Evolutionary conservation across 495 filamentous ascomycete genomes (phyloP).

Genomic region (Neurospora tetraspora): DNA sequence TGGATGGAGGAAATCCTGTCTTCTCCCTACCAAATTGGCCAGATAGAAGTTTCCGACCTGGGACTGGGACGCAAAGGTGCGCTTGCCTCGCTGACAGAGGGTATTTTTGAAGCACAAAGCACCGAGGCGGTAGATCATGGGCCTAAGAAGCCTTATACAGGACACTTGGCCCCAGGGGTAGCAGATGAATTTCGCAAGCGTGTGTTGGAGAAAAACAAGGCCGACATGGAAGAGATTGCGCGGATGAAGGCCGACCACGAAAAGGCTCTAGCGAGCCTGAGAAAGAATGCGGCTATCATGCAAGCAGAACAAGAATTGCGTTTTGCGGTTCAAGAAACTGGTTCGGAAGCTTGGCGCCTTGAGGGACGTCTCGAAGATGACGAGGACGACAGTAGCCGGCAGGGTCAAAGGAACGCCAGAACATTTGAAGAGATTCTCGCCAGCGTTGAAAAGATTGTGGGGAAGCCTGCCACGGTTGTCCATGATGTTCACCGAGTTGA

Average conservation of each 20-base stretch:
- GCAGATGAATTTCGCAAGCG: slow-evolving; percentile 70
- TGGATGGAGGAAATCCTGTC: slow-evolving; percentile 98
- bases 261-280: slow-evolving; percentile 61
- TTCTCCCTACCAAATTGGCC: slow-evolving; percentile 69
- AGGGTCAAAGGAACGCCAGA: slow-evolving; percentile 38
- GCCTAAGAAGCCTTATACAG: slow-evolving; percentile 41
- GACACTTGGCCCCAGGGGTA: slow-evolving; percentile 54
- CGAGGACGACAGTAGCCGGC: slow-evolving; percentile 32
- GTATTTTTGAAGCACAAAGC: slow-evolving; percentile 50
- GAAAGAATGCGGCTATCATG: slow-evolving; percentile 52
- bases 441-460: slow-evolving; percentile 45
- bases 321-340: slow-evolving; percentile 42
- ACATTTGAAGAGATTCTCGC: slow-evolving; percentile 52
- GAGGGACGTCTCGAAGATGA: slow-evolving; percentile 50
- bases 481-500: slow-evolving; percentile 57
- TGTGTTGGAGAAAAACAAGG: slow-evolving; percentile 51
- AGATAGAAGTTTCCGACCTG: slow-evolving; percentile 81
- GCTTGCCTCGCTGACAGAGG: slow-evolving; percentile 68
- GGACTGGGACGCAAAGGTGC: slow-evolving; percentile 81
- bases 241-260: slow-evolving; percentile 70
- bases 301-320: slow-evolving; percentile 56
- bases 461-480: slow-evolving; percentile 46
- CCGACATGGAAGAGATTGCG: slow-evolving; percentile 69
- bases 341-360: slow-evolving; percentile 52
- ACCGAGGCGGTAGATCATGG: slow-evolving; percentile 47